Evolutionary conservation across 1,284 basidiomycete species (phyloP), one percentile per base, ranked within the genome.

Genomic region (Sporisorium sorghi): DNA sequence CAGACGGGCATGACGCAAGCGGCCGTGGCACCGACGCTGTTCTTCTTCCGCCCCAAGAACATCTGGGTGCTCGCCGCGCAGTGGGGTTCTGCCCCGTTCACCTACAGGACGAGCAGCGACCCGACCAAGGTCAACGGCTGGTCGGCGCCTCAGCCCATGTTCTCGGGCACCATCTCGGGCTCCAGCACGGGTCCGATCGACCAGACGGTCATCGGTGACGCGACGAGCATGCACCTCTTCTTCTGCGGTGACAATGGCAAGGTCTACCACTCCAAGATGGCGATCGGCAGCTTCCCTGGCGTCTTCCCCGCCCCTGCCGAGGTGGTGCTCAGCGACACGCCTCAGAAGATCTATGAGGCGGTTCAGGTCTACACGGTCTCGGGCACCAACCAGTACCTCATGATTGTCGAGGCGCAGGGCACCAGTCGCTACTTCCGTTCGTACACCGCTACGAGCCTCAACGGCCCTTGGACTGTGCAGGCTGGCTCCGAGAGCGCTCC

Each of bases 331-430:
- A 63, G 59, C 56, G 66, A 69, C 30, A 52, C 51, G 0, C 19
- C 21, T 24, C 15, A 23, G 1, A 62, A 63, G n/a, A 52, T 69
- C 23, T 69, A 59, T 21, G 66, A 69, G 42, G 59, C 59, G 0
- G 66, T 69, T 7, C 66, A 69, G 52, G 66, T 69, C 3, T 69
- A 69, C 60, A 69, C 59, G 4, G 51, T 69, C 14, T 33, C 55
- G 5, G 66, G 66, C 19, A 60, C 55, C 44, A 63, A 63, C 48
- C 58, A 63, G 59, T 69, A 69, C 15, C 56, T 69, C 50, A 69
- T 69, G 66, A 58, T 69, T 12, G 66, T 69, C 19, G 66, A 69
- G 48, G 66, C 66, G 3, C 39, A 39, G 28, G 66, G 66, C 17
- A 30, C 6, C 11, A 55, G 59, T 4, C 59, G 66, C 17, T 69